Percentiles rank a stretch among this genome's conserved stretches.
Conservation (phyloP, 208 protist genomes). For the Acanthamoeba culbertsoni region DNA sequence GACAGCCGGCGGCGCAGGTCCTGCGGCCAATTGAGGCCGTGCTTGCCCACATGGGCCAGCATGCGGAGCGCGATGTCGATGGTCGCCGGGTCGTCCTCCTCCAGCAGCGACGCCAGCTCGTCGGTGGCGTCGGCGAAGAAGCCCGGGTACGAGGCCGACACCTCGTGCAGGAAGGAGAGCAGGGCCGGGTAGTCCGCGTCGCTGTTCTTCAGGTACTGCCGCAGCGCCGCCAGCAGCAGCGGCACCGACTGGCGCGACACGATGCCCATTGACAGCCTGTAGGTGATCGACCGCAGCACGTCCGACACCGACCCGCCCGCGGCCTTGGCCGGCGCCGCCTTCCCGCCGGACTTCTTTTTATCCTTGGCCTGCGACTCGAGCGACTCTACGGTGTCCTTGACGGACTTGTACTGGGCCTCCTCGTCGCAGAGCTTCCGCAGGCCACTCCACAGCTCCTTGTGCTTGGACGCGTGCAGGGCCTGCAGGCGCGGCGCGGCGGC, state of each 20-base stretch:
- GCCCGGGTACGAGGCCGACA: background rate
- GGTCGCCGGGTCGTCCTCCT: background rate
- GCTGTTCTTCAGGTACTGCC: background rate
- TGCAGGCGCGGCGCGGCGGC: background rate
- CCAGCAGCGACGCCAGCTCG: background rate
- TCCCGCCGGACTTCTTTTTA: background rate
- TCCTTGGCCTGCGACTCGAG: background rate
- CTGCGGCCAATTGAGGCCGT: background rate
- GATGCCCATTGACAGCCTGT: background rate
- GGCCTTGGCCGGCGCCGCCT: background rate
- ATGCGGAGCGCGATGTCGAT: background rate
- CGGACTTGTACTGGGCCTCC: background rate
- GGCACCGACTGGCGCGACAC: background rate
- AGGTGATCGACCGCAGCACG: background rate
- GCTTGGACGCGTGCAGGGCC: background rate
- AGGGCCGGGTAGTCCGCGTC: background rate
- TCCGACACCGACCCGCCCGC: background rate
- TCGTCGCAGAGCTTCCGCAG: background rate
- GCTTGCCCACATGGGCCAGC: conserved; percentile 11
- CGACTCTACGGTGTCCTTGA: background rate
- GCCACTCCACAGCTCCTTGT: conserved; percentile 1
- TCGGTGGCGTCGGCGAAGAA: background rate
- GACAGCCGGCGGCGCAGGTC: background rate
- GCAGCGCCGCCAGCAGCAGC: background rate
- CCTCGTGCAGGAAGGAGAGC: conserved; percentile 12